Percentiles rank a stretch among this genome's conserved stretches.
phyloP scores from a whole-genome alignment of 208 protist species.

The Trypanosoma lewisi region DNA sequence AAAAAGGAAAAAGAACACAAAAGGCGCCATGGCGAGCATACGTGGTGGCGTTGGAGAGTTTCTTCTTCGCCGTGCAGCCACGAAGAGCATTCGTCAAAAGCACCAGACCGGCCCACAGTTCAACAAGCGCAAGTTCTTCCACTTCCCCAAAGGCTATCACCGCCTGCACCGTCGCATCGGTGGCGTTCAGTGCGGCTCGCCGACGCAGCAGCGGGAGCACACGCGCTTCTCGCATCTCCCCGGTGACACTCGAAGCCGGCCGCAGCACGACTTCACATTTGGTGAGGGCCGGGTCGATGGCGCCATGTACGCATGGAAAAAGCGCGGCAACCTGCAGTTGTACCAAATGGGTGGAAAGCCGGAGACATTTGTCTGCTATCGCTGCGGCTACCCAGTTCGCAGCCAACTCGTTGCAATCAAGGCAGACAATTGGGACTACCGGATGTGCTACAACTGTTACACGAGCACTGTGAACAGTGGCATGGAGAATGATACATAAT shows the following conservation, averaged over 20 bases:
- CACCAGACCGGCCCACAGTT: constrained; percentile 79
- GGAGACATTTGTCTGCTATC: constrained; percentile 82
- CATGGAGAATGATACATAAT: constrained; percentile 69
- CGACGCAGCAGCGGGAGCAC: constrained; percentile 67
- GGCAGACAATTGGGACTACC: constrained; percentile 85
- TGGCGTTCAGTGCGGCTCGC: constrained; percentile 38
- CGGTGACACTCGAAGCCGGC: constrained; percentile 59
- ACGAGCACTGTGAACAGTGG: constrained; percentile 44
- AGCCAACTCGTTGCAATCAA: constrained; percentile 77
- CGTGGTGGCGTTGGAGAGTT: constrained; percentile 81
- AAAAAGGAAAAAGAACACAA: not conserved
- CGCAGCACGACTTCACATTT: constrained; percentile 73
- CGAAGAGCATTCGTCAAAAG: constrained; percentile 68
- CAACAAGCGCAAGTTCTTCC: constrained; percentile 75
- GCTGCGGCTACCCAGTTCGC: constrained; percentile 78
- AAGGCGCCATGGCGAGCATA: constrained; percentile 41
- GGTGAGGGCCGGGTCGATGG: constrained; percentile 46
- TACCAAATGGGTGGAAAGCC: constrained; percentile 71
- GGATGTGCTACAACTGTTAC: constrained; percentile 91
- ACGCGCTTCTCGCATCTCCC: constrained; percentile 60
- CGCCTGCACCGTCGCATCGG: constrained; percentile 67
- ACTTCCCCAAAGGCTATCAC: constrained; percentile 58
- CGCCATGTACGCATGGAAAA: constrained; percentile 69
- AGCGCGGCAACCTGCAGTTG: constrained; percentile 64
- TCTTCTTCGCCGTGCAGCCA: constrained; percentile 58